These are phyloP conservation scores for Hymenoscyphus repandus DNA, from an alignment of 2,329 filamentous ascomycete species.

Conservation along the genomic window DNA sequence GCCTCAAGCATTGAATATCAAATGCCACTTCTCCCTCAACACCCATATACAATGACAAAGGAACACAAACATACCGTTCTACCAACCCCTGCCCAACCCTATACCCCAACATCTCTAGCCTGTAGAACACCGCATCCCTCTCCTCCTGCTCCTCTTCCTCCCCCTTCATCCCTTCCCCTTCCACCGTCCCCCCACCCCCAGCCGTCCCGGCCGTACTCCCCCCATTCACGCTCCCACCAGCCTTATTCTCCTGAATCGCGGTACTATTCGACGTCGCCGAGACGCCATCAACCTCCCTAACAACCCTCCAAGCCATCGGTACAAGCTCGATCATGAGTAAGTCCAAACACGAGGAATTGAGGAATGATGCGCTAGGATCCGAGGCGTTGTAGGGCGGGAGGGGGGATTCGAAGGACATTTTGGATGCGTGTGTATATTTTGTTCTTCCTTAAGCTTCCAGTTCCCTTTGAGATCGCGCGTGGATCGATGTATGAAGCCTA, in stretches of 20 bases:
- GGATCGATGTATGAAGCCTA: too few relatives aligned
- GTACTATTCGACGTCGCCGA: not conserved
- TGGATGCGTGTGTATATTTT: conserved; percentile 5
- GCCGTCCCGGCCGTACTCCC: conserved; percentile 39
- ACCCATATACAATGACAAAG: conserved; percentile 1
- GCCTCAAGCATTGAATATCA: not conserved
- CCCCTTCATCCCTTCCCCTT: conserved; percentile 58
- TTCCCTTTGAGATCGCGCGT: too few relatives aligned
- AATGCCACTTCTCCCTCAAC: not conserved
- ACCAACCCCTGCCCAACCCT: conserved; percentile 87
- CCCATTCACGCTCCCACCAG: conserved; percentile 50
- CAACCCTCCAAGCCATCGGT: conserved; percentile 83
- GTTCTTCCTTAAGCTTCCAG: not conserved
- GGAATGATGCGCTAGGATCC: conserved; percentile 70
- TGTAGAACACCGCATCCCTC: conserved; percentile 77
- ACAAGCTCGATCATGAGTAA: conserved; percentile 96
- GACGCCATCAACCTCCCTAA: conserved; percentile 48
- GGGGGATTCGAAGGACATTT: conserved; percentile 70
- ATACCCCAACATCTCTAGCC: conserved; percentile 82
- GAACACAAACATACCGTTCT: conserved; percentile 60
- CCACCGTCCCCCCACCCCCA: conserved; percentile 23
- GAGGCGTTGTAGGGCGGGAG: conserved; percentile 64
- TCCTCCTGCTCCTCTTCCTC: conserved; percentile 68
- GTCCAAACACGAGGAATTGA: conserved; percentile 83
- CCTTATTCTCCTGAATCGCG: conserved; percentile 4